These are phyloP conservation scores for Aspergillus thermomutatus DNA, from an alignment of 2,329 filamentous ascomycete genomes.

Conservation along the genomic window DNA sequence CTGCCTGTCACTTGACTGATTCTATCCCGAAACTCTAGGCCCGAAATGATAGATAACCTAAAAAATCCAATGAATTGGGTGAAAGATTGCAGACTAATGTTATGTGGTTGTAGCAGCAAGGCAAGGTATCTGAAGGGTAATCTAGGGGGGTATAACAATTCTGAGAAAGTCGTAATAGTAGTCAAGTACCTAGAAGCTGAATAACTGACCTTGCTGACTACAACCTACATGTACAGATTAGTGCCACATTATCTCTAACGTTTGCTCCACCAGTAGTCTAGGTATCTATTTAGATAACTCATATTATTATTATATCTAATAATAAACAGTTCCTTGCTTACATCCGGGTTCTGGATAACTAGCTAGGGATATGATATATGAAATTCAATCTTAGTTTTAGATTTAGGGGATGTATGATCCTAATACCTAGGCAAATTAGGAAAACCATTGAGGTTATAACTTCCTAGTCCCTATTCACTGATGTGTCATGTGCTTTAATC, in stretches of 20 bases:
- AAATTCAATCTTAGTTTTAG: neutral
- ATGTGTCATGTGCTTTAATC: neutral
- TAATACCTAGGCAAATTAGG: no score
- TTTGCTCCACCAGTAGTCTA: no score
- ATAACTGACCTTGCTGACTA: neutral
- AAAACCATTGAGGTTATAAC: no score
- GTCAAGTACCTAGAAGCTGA: neutral
- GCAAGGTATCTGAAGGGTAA: neutral
- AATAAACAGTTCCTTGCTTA: neutral
- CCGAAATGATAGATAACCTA: neutral
- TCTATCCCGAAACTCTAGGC: neutral
- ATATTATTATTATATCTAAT: neutral
- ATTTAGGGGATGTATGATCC: neutral
- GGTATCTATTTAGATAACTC: neutral
- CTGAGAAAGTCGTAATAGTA: neutral
- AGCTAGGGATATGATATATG: neutral
- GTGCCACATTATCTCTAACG: neutral
- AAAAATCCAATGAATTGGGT: neutral
- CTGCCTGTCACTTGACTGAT: neutral
- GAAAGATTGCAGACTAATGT: neutral
- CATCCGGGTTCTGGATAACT: neutral
- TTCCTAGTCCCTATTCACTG: neutral
- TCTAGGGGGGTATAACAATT: slow-evolving; percentile 12
- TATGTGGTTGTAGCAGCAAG: neutral
- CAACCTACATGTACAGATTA: neutral